A percentile compares a stretch with the other conserved stretches of the same genome.
phyloP scores from a whole-genome alignment of 2,329 filamentous ascomycete species.

The Aurifilum marmelostoma region DNA sequence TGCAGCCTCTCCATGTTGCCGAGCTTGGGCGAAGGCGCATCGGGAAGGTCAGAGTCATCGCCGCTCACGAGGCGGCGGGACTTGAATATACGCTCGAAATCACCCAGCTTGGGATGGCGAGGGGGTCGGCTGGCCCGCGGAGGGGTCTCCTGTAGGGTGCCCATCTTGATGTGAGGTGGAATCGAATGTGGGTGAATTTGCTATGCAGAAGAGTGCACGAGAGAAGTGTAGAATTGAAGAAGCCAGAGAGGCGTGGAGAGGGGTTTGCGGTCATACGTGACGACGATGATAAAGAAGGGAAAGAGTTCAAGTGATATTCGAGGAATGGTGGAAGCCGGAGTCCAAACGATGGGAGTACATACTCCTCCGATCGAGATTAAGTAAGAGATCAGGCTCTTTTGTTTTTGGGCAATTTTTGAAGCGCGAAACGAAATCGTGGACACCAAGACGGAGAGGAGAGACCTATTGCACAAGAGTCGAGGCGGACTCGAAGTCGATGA shows the following conservation, averaged over 20 bases:
- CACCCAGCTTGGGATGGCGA: neutral
- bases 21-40: constrained; percentile 22
- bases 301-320: neutral
- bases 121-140: neutral
- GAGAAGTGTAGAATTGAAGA: neutral
- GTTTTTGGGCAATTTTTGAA: neutral
- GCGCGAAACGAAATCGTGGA: neutral
- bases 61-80: neutral
- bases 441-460: neutral
- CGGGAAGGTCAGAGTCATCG: constrained; percentile 14
- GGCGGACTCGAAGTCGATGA: constrained; percentile 6
- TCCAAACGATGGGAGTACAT: neutral
- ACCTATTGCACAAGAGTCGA: neutral
- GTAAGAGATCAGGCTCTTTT: no score
- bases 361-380: neutral
- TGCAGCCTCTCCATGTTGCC: constrained; percentile 19
- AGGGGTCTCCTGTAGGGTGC: neutral
- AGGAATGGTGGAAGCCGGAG: neutral
- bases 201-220: neutral
- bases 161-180: neutral
- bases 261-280: neutral
- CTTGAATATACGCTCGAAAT: neutral
- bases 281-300: neutral
- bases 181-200: no score
- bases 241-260: neutral